A percentile compares a stretch with the other conserved stretches of the same genome.
These are phyloP conservation scores for Phytophthora boehmeriae DNA, from an alignment of 352 stramenopile species.

Conservation along the genomic window DNA sequence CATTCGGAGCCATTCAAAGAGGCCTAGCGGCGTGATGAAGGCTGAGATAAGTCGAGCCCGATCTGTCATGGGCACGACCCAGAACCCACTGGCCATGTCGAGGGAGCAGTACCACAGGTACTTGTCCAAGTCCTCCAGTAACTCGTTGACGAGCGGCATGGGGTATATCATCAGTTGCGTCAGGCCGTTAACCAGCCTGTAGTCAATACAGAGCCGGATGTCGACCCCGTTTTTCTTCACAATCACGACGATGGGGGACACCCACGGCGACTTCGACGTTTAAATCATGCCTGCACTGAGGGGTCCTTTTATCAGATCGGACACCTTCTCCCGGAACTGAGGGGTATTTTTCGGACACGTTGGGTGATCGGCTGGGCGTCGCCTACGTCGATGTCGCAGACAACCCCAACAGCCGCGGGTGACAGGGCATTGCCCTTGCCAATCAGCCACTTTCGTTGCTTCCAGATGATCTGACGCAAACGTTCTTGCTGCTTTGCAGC, in stretches of 20 bases:
- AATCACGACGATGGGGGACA: constrained; percentile 8
- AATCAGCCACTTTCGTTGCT: constrained; percentile 20
- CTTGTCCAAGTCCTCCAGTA: constrained; percentile 10
- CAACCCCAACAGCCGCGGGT: constrained; percentile 1
- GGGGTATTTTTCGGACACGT: neutral
- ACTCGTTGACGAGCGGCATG: constrained; percentile 20
- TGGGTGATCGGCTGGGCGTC: neutral
- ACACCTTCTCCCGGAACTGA: constrained; percentile 7
- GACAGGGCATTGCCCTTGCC: constrained; percentile 27
- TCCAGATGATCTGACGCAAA: constrained; percentile 27
- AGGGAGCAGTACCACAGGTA: neutral
- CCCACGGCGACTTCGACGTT: constrained; percentile 1
- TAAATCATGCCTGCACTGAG: constrained; percentile 2
- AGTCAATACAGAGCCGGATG: constrained; percentile 37
- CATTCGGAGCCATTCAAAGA: too few species aligned
- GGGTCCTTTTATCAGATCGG: constrained; percentile 8
- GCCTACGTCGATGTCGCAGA: constrained; percentile 11
- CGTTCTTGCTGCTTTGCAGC: constrained; percentile 8
- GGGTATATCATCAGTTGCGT: constrained; percentile 22
- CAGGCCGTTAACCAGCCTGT: constrained; percentile 4
- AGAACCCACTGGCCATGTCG: neutral
- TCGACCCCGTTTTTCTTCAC: constrained; percentile 33
- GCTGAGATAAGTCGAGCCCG: neutral
- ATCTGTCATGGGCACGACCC: neutral
- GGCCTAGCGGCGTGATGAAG: neutral